Evolutionary conservation across 2,329 filamentous ascomycete genomes (phyloP).

Genomic region (Xylogone sp.): DNA sequence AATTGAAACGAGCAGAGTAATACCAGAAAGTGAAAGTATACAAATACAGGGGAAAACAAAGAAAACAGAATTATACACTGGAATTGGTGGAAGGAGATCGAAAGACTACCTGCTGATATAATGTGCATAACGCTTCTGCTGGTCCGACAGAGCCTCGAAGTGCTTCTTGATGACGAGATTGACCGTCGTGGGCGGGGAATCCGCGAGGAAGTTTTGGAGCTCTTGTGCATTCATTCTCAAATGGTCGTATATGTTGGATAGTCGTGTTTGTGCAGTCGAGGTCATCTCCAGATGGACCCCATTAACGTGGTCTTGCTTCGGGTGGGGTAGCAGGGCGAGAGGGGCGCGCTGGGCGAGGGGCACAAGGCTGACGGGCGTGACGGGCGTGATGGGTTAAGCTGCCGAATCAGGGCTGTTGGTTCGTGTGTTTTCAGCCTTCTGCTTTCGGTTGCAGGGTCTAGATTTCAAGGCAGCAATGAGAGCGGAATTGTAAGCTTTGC

Average conservation of each 20-base stretch:
- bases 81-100: too few species aligned
- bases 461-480: too few species aligned
- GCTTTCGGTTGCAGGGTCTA: too few species aligned
- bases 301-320: neutral
- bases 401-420: too few species aligned
- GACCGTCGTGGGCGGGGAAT: constrained; percentile 85
- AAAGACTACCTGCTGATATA: constrained; percentile 82
- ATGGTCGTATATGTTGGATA: neutral
- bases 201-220: constrained; percentile 77
- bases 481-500: too few species aligned
- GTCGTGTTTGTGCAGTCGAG: neutral
- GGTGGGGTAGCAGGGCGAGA: neutral
- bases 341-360: too few species aligned
- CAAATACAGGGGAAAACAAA: too few species aligned
- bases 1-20: too few species aligned
- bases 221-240: constrained; percentile 54
- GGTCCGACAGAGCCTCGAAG: constrained; percentile 72
- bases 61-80: too few species aligned
- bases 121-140: constrained; percentile 88
- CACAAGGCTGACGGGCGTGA: neutral
- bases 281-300: neutral
- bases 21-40: too few species aligned
- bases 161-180: constrained; percentile 88
- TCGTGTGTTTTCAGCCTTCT: too few species aligned
- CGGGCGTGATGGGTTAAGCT: too few species aligned